These are phyloP conservation scores for Fusarium vanettenii DNA, from an alignment of 2,329 filamentous ascomycete species.

Conservation along the genomic window DNA sequence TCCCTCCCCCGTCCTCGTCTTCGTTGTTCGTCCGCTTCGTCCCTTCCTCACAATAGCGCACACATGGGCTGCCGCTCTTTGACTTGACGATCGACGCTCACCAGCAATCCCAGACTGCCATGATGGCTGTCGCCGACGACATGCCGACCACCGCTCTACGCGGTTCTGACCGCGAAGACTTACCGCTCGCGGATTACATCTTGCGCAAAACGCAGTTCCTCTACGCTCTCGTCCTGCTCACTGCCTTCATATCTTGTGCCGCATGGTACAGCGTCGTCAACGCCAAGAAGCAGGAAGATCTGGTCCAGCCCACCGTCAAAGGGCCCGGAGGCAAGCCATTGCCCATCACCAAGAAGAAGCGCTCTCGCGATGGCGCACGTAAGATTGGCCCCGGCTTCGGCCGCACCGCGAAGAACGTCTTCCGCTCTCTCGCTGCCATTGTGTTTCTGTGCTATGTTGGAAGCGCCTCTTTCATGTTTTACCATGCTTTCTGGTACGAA, in stretches of 20 bases:
- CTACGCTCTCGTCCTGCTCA: slow-evolving; percentile 64
- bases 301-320: slow-evolving; percentile 61
- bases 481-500: slow-evolving; percentile 72
- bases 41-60: slow-evolving; percentile 29
- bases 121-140: slow-evolving; percentile 49
- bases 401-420: slow-evolving; percentile 74
- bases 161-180: slow-evolving; percentile 38
- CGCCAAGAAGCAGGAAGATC: slow-evolving; percentile 61
- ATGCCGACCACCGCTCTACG: slow-evolving; percentile 42
- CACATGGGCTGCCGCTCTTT: slow-evolving; percentile 39
- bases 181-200: slow-evolving; percentile 54
- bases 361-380: slow-evolving; percentile 58
- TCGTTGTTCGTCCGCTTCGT: slow-evolving; percentile 7
- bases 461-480: slow-evolving; percentile 78
- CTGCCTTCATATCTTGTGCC: slow-evolving; percentile 62
- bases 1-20: slow-evolving; percentile 31
- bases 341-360: slow-evolving; percentile 72
- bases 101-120: slow-evolving; percentile 46
- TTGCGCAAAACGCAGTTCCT: slow-evolving; percentile 61
- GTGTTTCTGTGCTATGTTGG: slow-evolving; percentile 80
- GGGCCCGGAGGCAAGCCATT: slow-evolving; percentile 93
- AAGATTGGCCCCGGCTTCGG: slow-evolving; percentile 68
- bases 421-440: slow-evolving; percentile 79
- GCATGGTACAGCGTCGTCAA: slow-evolving; percentile 65
- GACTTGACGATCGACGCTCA: slow-evolving; percentile 39